Evolutionary conservation across 208 protist species (phyloP).

Genomic region (Leptomonas seymouri): DNA sequence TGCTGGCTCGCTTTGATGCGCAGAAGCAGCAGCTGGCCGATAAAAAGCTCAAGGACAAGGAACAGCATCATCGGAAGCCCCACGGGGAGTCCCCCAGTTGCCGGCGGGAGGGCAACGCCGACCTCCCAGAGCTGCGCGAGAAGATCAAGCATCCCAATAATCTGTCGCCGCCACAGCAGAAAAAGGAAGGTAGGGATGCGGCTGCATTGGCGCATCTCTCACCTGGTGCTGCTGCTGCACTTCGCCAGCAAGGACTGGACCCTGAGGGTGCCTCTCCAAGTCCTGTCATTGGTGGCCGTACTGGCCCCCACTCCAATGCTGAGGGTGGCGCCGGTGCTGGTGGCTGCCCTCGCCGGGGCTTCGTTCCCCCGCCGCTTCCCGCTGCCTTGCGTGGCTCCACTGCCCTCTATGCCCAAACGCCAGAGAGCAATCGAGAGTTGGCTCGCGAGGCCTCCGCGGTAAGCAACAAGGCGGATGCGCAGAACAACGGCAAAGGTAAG

Average conservation of each 20-base stretch:
- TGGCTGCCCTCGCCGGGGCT: background rate
- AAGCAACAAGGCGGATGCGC: background rate
- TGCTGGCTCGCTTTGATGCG: slow-evolving; percentile 56
- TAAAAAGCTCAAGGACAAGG: slow-evolving; percentile 12
- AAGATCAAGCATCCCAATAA: background rate
- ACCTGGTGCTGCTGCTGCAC: slow-evolving; percentile 24
- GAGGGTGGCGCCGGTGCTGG: background rate
- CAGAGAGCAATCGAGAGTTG: background rate
- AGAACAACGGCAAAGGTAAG: background rate
- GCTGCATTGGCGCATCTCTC: slow-evolving; percentile 5
- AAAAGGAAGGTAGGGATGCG: background rate
- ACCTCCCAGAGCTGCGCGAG: background rate
- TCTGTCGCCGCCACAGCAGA: background rate
- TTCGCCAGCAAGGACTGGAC: slow-evolving; percentile 23
- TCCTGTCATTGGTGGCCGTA: background rate
- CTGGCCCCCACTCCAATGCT: background rate
- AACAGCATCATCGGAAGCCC: background rate
- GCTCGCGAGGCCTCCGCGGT: background rate
- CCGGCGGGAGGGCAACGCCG: background rate
- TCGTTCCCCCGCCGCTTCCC: slow-evolving; percentile 25
- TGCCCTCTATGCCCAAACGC: background rate
- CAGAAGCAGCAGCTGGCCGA: slow-evolving; percentile 46
- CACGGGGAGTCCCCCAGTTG: background rate
- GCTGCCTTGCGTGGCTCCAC: slow-evolving; percentile 13
- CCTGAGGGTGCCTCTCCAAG: background rate